Percentiles rank a stretch among this genome's conserved stretches.
These are phyloP conservation scores for Gracilaria caudata DNA, from an alignment of 23 red algal genomes.

Conservation along the genomic window DNA sequence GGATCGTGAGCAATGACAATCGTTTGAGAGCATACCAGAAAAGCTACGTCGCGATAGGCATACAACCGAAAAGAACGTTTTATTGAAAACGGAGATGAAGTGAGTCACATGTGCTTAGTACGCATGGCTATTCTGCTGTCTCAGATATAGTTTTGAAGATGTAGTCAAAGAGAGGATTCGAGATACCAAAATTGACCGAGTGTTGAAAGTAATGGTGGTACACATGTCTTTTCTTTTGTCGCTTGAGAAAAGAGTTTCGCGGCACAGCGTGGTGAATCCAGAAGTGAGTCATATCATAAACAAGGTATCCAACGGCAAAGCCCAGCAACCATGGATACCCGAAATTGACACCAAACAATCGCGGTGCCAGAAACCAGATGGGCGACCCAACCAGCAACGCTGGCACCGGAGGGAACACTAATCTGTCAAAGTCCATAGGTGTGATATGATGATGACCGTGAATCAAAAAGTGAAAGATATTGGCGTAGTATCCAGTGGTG, in stretches of 20 bases:
- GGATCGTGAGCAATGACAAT: no score
- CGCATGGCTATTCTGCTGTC: conserved; percentile 9
- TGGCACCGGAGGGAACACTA: conserved; percentile 95
- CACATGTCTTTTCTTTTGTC: conserved; percentile 91
- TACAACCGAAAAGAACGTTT: background rate
- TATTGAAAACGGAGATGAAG: background rate
- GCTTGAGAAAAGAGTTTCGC: conserved; percentile 68
- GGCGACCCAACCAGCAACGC: conserved; percentile 85
- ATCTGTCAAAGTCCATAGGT: conserved; percentile 92
- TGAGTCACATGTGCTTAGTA: background rate
- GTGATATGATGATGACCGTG: conserved; percentile 99
- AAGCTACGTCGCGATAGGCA: background rate
- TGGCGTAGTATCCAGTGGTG: conserved; percentile 76
- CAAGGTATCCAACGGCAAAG: conserved; percentile 86
- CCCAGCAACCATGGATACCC: conserved; percentile 89
- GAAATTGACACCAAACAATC: conserved; percentile 42
- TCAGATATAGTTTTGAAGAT: conserved; percentile 83
- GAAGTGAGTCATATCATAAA: conserved; percentile 99
- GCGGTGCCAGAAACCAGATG: conserved; percentile 72
- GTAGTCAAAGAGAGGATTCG: conserved; percentile 82
- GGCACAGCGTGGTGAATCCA: conserved; percentile 91
- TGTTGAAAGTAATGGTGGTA: conserved; percentile 92
- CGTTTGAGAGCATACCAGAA: background rate
- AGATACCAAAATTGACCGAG: conserved; percentile 91
- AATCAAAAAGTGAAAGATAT: conserved; percentile 98